These are phyloP conservation scores for Candida endomychidarum DNA, from an alignment of 805 yeast species.

Conservation along the genomic window DNA sequence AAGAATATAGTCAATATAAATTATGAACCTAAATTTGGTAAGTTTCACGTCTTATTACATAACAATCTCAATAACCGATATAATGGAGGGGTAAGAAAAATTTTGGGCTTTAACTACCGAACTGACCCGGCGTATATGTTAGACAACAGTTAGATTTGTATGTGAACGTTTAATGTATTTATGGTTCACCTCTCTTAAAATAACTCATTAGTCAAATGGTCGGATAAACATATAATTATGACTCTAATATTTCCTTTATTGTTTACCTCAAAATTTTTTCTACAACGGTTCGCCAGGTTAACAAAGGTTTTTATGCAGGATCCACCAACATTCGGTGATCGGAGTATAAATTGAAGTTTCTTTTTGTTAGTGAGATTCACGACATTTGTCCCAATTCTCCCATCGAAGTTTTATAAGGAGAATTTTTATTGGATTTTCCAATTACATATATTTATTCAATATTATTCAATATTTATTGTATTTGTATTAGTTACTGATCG, in stretches of 20 bases:
- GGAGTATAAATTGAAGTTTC: slow-evolving; percentile 5
- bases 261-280: too few relatives aligned
- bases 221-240: too few relatives aligned
- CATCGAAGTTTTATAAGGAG: slow-evolving; percentile 8
- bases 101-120: neutral
- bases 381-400: slow-evolving; percentile 8
- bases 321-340: slow-evolving; percentile 8
- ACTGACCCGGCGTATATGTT: too few relatives aligned
- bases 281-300: slow-evolving; percentile 1
- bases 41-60: slow-evolving; percentile 4
- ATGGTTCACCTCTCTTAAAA: too few relatives aligned
- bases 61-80: slow-evolving; percentile 2
- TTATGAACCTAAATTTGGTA: neutral
- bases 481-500: neutral
- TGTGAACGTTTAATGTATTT: too few relatives aligned
- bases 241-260: too few relatives aligned
- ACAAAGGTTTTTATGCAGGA: slow-evolving; percentile 1
- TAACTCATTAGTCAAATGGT: too few relatives aligned
- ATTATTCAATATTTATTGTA: neutral
- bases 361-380: slow-evolving; percentile 1
- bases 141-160: too few relatives aligned
- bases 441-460: neutral
- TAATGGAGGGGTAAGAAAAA: slow-evolving; percentile 4
- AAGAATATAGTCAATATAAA: neutral
- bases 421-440: slow-evolving; percentile 5